These are phyloP conservation scores for Gastrodia elata DNA, from an alignment of 106 monocot species.

Conservation along the genomic window DNA sequence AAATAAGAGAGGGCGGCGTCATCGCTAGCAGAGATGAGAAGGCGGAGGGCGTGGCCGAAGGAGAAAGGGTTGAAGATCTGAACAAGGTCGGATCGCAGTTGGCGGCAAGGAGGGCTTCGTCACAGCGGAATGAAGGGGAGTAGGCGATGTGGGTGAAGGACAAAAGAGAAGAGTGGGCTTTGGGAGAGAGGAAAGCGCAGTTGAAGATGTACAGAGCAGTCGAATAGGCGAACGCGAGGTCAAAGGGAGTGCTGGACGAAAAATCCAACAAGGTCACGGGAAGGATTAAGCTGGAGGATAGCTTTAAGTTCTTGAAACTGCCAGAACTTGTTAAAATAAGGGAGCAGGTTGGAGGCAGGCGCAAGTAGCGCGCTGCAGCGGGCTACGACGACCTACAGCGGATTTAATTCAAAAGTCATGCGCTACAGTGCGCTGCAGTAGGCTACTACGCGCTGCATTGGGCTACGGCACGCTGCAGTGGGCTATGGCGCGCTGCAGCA, in stretches of 20 bases:
- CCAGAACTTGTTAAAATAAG: no score
- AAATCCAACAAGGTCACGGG: slow-evolving; percentile 61
- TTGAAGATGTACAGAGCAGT: slow-evolving; percentile 40
- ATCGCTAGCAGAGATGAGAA: slow-evolving; percentile 79
- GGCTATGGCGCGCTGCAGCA: no score
- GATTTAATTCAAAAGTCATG: no score
- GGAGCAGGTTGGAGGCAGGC: no score
- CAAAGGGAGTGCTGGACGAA: slow-evolving; percentile 44
- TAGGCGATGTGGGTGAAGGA: slow-evolving; percentile 62
- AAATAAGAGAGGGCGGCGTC: slow-evolving; percentile 56
- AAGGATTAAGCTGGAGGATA: slow-evolving; percentile 38
- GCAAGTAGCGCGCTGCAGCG: no score
- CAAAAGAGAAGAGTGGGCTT: slow-evolving; percentile 38
- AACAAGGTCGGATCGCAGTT: slow-evolving; percentile 48
- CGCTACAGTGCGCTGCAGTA: no score
- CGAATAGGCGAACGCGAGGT: slow-evolving; percentile 57
- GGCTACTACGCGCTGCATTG: no score
- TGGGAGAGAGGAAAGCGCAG: slow-evolving; percentile 33
- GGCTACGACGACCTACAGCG: no score
- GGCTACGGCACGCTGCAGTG: no score
- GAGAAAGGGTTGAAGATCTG: slow-evolving; percentile 52
- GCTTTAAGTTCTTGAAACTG: slow-evolving; percentile 51
- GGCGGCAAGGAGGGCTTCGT: slow-evolving; percentile 73
- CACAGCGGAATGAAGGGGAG: slow-evolving; percentile 93
- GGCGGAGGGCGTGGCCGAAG: slow-evolving; percentile 44